These are phyloP conservation scores for Hanseniaspora valbyensis DNA, from an alignment of 805 yeast genomes.

Conservation along the genomic window DNA sequence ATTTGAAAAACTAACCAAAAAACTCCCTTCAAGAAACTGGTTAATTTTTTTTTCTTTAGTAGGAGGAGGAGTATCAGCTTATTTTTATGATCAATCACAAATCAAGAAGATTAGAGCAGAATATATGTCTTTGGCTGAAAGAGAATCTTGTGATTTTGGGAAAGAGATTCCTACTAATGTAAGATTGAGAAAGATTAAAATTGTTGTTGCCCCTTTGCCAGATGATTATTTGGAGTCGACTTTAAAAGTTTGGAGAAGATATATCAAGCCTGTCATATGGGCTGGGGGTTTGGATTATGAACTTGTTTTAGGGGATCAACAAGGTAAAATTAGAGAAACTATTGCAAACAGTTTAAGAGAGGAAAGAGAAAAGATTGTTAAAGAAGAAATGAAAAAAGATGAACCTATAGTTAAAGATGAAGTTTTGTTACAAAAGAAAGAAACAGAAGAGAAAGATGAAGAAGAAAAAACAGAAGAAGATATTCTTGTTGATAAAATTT, in stretches of 20 bases:
- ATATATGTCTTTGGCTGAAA: constrained; percentile 40
- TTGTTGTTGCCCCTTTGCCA: constrained; percentile 94
- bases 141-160: constrained; percentile 32
- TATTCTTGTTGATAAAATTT: constrained; percentile 19
- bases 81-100: constrained; percentile 64
- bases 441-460: not conserved
- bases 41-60: constrained; percentile 70
- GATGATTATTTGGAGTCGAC: constrained; percentile 74
- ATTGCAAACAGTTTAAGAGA: constrained; percentile 78
- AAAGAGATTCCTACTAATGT: constrained; percentile 38
- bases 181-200: constrained; percentile 62
- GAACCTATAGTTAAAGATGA: too few species aligned
- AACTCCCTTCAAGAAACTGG: constrained; percentile 90
- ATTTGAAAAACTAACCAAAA: constrained; percentile 26
- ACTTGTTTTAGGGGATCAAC: constrained; percentile 62
- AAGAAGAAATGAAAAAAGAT: constrained; percentile 21
- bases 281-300: constrained; percentile 80
- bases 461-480: constrained; percentile 14
- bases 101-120: constrained; percentile 53
- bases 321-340: constrained; percentile 72
- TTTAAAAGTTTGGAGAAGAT: constrained; percentile 60
- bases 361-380: constrained; percentile 41
- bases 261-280: constrained; percentile 73
- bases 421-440: too few species aligned
- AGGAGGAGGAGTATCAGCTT: constrained; percentile 59